These are phyloP conservation scores for Paradendryphiella salina DNA, from an alignment of 2,329 filamentous ascomycete species.

Conservation along the genomic window DNA sequence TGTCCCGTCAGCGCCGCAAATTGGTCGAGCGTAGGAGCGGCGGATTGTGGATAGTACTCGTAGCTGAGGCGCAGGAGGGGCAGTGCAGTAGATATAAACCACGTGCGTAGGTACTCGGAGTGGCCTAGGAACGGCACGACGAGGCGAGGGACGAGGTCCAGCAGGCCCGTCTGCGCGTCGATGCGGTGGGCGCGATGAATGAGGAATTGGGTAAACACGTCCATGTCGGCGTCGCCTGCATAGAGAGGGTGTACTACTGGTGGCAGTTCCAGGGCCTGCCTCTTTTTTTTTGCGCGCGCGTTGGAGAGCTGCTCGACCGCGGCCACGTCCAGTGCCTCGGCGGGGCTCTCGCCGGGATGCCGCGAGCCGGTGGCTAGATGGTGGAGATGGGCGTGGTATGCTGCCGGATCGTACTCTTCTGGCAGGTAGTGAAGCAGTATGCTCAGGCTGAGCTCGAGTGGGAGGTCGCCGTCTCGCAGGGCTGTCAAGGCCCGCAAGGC, in stretches of 20 bases:
- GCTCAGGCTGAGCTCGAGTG: conserved; percentile 67
- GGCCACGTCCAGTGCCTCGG: conserved; percentile 56
- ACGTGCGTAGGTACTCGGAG: conserved; percentile 63
- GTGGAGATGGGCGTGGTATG: conserved; percentile 65
- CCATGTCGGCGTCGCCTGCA: conserved; percentile 54
- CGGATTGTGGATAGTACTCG: conserved; percentile 66
- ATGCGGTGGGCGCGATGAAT: conserved; percentile 69
- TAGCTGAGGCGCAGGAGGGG: conserved; percentile 70
- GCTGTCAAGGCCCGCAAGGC: conserved; percentile 64
- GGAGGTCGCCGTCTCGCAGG: conserved; percentile 61
- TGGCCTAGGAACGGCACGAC: conserved; percentile 68
- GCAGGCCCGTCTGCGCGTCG: conserved; percentile 71
- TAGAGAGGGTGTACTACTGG: conserved; percentile 59
- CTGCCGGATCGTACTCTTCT: conserved; percentile 66
- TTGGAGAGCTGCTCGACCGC: conserved; percentile 63
- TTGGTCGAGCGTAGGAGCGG: conserved; percentile 60
- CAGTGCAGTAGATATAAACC: conserved; percentile 70
- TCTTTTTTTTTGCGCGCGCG: conserved; percentile 65
- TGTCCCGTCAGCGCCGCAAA: conserved; percentile 66
- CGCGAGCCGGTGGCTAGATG: conserved; percentile 59
- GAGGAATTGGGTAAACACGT: conserved; percentile 66
- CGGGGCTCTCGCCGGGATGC: conserved; percentile 44
- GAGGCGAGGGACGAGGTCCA: conserved; percentile 68
- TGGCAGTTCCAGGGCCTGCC: conserved; percentile 65
- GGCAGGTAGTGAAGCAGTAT: conserved; percentile 78